phyloP scores from a whole-genome alignment of 2,329 filamentous ascomycete species.

The Acrodontium crateriforme region DNA sequence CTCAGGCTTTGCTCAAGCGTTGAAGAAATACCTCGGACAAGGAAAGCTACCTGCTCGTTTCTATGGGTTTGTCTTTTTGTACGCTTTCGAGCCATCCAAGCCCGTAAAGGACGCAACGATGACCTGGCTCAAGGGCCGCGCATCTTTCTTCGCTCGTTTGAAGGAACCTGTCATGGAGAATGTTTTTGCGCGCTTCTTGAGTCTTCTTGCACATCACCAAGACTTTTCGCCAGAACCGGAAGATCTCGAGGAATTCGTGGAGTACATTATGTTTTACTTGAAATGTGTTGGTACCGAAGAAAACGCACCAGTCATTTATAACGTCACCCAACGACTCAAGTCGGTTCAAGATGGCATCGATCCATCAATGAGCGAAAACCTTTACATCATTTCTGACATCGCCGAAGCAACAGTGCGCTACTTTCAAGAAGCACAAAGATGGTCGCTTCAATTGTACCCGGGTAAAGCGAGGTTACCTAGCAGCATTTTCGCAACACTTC shows the following conservation, averaged over 20 bases:
- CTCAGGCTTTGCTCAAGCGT: conserved; percentile 62
- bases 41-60: conserved; percentile 59
- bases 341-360: conserved; percentile 70
- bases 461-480: conserved; percentile 68
- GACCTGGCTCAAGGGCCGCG: conserved; percentile 80
- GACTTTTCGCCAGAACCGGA: conserved; percentile 59
- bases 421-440: conserved; percentile 75
- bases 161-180: conserved; percentile 57
- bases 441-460: conserved; percentile 72
- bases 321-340: conserved; percentile 86
- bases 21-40: conserved; percentile 81
- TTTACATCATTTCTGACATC: conserved; percentile 82
- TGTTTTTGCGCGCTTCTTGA: conserved; percentile 68
- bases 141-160: conserved; percentile 46
- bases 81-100: conserved; percentile 75
- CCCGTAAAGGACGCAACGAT: conserved; percentile 60
- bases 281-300: conserved; percentile 68
- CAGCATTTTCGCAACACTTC: conserved; percentile 62
- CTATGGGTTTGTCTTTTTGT: conserved; percentile 78
- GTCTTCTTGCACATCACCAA: conserved; percentile 82
- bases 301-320: conserved; percentile 79
- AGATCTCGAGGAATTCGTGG: conserved; percentile 67
- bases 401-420: conserved; percentile 68
- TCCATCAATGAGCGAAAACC: conserved; percentile 51
- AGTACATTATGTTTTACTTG: conserved; percentile 84